A percentile compares a stretch with the other conserved stretches of the same genome.
Evolutionary conservation across 305 asterid genomes (phyloP).

Genomic region (Fraxinus angustifolia): DNA sequence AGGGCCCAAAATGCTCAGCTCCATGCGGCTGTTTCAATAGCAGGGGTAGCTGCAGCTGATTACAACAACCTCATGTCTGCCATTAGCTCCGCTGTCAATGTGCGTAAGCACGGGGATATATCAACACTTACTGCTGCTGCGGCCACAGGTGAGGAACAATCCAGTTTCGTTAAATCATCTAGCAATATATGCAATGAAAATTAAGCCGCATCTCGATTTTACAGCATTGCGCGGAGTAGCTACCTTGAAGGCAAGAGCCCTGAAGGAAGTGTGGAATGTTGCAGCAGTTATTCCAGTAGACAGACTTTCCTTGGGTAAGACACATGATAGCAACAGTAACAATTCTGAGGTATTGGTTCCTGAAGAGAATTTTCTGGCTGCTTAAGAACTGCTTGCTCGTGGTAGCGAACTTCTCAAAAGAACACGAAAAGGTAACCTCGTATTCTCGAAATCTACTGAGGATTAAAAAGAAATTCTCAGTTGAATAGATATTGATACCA

Average conservation of each 20-base stretch:
- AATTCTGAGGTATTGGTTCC: slow-evolving; percentile 57
- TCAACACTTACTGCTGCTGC: slow-evolving; percentile 98
- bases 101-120: slow-evolving; percentile 87
- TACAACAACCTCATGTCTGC: slow-evolving; percentile 89
- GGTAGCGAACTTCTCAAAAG: slow-evolving; percentile 91
- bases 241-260: slow-evolving; percentile 80
- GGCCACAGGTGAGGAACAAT: slow-evolving; percentile 60
- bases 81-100: slow-evolving; percentile 87
- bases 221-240: slow-evolving; percentile 92
- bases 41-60: slow-evolving; percentile 94
- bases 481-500: background rate
- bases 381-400: slow-evolving; percentile 82
- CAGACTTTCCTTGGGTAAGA: slow-evolving; percentile 30
- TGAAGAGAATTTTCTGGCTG: slow-evolving; percentile 81
- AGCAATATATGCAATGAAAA: background rate
- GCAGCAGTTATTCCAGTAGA: slow-evolving; percentile 83
- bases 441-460: background rate
- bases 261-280: slow-evolving; percentile 92
- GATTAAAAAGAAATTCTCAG: too few relatives aligned
- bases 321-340: slow-evolving; percentile 32
- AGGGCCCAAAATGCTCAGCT: slow-evolving; percentile 91
- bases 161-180: background rate
- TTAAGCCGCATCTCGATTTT: background rate
- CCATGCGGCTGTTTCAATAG: slow-evolving; percentile 85
- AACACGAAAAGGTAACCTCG: slow-evolving; percentile 68